Evolutionary conservation across 2,329 filamentous ascomycete species (phyloP).

Genomic region (Colletotrichum camelliae): DNA sequence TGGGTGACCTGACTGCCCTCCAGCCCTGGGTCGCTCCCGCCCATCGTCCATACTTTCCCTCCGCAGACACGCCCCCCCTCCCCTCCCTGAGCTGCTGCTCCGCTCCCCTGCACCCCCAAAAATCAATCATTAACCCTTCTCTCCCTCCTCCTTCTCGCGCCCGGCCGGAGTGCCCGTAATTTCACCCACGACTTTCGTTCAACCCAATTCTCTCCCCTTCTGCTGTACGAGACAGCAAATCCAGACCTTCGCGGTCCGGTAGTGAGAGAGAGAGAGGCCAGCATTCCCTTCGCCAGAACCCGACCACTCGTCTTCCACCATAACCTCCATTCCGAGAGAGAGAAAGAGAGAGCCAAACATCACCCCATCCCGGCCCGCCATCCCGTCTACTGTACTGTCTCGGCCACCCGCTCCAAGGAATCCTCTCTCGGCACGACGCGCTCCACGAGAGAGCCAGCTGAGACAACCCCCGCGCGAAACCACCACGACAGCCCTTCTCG

Average conservation of each 20-base stretch:
- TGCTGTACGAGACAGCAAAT: background rate
- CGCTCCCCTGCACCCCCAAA: conserved; percentile 8
- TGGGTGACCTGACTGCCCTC: background rate
- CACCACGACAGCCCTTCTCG: background rate
- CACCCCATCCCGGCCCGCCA: background rate
- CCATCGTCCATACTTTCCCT: background rate
- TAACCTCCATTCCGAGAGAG: background rate
- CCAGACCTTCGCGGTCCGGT: conserved; percentile 17
- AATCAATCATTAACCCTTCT: conserved; percentile 20
- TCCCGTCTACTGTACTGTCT: conserved; percentile 10
- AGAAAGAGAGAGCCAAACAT: background rate
- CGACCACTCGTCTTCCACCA: background rate
- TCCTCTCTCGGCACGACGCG: conserved; percentile 13
- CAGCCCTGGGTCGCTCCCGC: background rate
- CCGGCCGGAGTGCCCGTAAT: conserved; percentile 3
- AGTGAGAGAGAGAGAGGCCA: background rate
- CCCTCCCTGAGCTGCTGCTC: background rate
- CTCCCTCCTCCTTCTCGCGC: conserved; percentile 11
- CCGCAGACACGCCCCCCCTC: conserved; percentile 2
- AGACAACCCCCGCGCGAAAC: conserved; percentile 16
- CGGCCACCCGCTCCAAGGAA: conserved; percentile 9
- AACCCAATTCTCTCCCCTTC: background rate
- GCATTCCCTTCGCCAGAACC: background rate
- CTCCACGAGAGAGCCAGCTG: conserved; percentile 23
- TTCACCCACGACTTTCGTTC: conserved; percentile 8